Percentiles rank a stretch among this genome's conserved stretches.
Conservation (phyloP, 2,329 filamentous ascomycete species). For the Corniculantispora saksenae region DNA sequence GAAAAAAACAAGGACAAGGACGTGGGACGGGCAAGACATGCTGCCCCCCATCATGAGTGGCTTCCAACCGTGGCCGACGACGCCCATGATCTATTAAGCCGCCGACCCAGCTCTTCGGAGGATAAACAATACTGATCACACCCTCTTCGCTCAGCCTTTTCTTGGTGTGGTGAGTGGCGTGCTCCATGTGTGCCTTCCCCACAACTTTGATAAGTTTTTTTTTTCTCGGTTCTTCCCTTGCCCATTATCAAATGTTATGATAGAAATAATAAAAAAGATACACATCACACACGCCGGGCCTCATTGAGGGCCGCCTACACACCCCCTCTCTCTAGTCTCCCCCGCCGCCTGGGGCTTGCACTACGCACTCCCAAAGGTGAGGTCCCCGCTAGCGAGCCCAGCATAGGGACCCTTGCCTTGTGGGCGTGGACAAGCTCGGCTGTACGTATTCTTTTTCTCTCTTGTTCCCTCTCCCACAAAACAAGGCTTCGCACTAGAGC, state of each 20-base stretch:
- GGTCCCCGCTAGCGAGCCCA: no score
- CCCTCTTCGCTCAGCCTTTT: not conserved
- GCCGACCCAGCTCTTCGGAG: conserved; percentile 1
- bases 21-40: not conserved
- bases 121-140: not conserved
- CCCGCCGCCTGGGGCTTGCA: no score
- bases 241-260: not conserved
- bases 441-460: no score
- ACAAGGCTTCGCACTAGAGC: no score
- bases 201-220: conserved; percentile 4
- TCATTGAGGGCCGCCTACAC: not conserved
- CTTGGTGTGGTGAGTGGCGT: conserved; percentile 5
- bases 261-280: not conserved
- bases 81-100: conserved; percentile 1
- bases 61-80: not conserved
- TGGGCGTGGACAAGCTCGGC: no score
- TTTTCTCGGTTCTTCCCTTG: not conserved
- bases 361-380: no score
- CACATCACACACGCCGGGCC: not conserved
- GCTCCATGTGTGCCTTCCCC: not conserved
- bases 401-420: no score
- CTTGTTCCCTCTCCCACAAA: no score
- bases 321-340: not conserved
- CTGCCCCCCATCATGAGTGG: not conserved
- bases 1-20: not conserved